Percentiles rank a stretch among this genome's conserved stretches.
Evolutionary conservation across 1,284 basidiomycete species (phyloP).

Genomic region (Pseudozyma tsukubaensis): DNA sequence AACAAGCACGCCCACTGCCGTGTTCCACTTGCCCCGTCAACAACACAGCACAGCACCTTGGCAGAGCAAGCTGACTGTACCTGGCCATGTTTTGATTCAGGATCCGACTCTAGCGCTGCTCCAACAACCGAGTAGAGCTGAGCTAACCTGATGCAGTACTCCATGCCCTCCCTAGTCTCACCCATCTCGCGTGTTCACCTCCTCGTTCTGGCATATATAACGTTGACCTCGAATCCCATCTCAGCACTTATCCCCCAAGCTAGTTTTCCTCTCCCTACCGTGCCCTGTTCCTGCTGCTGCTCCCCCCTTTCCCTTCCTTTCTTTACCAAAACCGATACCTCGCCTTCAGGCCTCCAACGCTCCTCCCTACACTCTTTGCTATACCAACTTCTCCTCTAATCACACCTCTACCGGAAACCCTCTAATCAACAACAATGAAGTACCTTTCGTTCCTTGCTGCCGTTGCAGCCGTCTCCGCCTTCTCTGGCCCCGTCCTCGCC

Average conservation of each 20-base stretch:
- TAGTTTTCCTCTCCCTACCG: slow-evolving; percentile 34
- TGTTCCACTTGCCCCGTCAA: background rate
- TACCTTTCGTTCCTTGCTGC: slow-evolving; percentile 55
- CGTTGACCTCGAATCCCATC: slow-evolving; percentile 1
- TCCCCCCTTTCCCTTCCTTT: slow-evolving; percentile 25
- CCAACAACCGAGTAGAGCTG: background rate
- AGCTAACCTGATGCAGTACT: background rate
- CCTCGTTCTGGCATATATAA: slow-evolving; percentile 28
- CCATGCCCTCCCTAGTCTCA: slow-evolving; percentile 7
- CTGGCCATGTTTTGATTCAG: slow-evolving; percentile 40
- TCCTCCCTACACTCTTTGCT: slow-evolving; percentile 15
- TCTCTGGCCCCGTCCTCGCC: slow-evolving; percentile 44
- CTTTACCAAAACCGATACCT: slow-evolving; percentile 14
- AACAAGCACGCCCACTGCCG: slow-evolving; percentile 4
- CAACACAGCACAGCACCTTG: background rate
- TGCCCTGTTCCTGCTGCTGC: slow-evolving; percentile 40
- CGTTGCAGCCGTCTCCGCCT: slow-evolving; percentile 49
- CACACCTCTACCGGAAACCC: slow-evolving; percentile 5
- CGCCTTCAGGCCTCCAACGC: slow-evolving; percentile 16
- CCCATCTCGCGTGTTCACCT: slow-evolving; percentile 19
- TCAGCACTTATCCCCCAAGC: slow-evolving; percentile 29
- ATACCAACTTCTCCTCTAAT: slow-evolving; percentile 18
- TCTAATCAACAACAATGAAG: slow-evolving; percentile 35
- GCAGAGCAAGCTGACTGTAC: slow-evolving; percentile 1
- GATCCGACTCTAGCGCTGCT: background rate